Evolutionary conservation across 768 basidiomycete species (phyloP), one percentile per base, ranked within the genome.

Genomic region (Russula sp.): DNA sequence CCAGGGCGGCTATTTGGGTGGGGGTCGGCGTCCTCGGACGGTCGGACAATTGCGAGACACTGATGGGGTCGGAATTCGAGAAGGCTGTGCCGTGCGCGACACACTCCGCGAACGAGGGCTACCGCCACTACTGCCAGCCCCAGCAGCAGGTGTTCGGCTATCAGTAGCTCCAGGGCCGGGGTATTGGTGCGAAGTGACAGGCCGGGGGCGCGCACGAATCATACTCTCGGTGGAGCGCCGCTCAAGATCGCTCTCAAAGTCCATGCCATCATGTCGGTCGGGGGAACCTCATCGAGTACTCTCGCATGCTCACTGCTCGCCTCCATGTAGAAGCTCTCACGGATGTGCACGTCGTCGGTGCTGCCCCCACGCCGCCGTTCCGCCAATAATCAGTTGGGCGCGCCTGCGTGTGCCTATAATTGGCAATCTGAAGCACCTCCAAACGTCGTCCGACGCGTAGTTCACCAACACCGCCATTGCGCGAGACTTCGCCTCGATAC

Each of bases 401-500:
- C 68, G 59, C 20, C 65, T 53, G 32, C 16, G 44, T 78, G 70
- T 93, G 88, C 1, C 91, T 91, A 68, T 88, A 91, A 74, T 86
- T 91, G 55, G 90, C 90, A 63, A 92, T 92, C 69, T 92, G 88
- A 58, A 94, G 72, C 91, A 94, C 93, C 73, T 94, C 91, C 72
- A 86, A 79, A 61, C 86, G 80, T 68, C 81, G 79, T 2, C 83
- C 91, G 2, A 92, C 84, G 22, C 86, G 81, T 59, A 91, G 75
- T 73, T 93, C 91, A 54, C 91, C 91, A 11, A 93, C 89, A n/a
- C 91, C 91, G 31, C 91, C 91, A 70, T 94, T 94, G 53, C 91
- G 80, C 13, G 90, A 86, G 5, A 90, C 82, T 68, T 94, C 91
- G 1, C 91, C 91, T 54, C 91, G 85, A 71, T 94, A 94, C 91